A percentile compares a stretch with the other conserved stretches of the same genome.
Conservation (phyloP, 1,139 yeast species). For the Kodamaea fungicola region DNA sequence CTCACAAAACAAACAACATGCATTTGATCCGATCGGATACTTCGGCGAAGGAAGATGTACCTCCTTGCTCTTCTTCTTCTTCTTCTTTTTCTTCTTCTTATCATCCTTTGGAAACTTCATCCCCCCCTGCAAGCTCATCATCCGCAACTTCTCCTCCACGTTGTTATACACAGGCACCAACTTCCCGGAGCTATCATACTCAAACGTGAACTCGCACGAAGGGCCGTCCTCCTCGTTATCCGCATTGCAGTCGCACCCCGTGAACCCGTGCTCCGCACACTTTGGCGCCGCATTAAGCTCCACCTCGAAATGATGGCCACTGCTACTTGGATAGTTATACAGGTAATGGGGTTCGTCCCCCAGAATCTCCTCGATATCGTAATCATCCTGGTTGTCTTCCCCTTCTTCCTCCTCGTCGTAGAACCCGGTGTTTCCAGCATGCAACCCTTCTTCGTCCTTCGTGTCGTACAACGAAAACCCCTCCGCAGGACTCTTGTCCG, state of each 20-base stretch:
- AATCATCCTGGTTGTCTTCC: slow-evolving; percentile 30
- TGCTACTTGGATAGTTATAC: slow-evolving; percentile 24
- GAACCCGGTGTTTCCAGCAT: slow-evolving; percentile 27
- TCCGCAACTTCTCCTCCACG: slow-evolving; percentile 37
- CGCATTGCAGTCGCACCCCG: slow-evolving; percentile 30
- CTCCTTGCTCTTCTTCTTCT: slow-evolving; percentile 15
- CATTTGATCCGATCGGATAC: slow-evolving; percentile 6
- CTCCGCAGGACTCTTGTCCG: slow-evolving; percentile 11
- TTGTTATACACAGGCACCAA: slow-evolving; percentile 41
- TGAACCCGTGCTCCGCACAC: slow-evolving; percentile 30
- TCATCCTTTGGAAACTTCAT: slow-evolving; percentile 13
- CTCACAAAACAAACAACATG: slow-evolving; percentile 56
- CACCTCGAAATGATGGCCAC: slow-evolving; percentile 35
- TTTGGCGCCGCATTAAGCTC: slow-evolving; percentile 35
- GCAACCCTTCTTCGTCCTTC: slow-evolving; percentile 40
- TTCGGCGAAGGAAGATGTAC: slow-evolving; percentile 4
- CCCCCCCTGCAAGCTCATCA: slow-evolving; percentile 20
- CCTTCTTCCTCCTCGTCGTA: slow-evolving; percentile 11
- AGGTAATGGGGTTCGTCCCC: slow-evolving; percentile 20
- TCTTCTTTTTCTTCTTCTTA: slow-evolving; percentile 20
- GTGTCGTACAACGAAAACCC: slow-evolving; percentile 41
- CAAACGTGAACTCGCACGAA: slow-evolving; percentile 41
- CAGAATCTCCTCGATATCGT: slow-evolving; percentile 36
- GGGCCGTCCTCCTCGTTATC: slow-evolving; percentile 21
- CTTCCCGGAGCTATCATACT: slow-evolving; percentile 42